A percentile compares a stretch with the other conserved stretches of the same genome.
phyloP scores from a whole-genome alignment of 345 rosid species.

The Eucalyptus fibrosa region DNA sequence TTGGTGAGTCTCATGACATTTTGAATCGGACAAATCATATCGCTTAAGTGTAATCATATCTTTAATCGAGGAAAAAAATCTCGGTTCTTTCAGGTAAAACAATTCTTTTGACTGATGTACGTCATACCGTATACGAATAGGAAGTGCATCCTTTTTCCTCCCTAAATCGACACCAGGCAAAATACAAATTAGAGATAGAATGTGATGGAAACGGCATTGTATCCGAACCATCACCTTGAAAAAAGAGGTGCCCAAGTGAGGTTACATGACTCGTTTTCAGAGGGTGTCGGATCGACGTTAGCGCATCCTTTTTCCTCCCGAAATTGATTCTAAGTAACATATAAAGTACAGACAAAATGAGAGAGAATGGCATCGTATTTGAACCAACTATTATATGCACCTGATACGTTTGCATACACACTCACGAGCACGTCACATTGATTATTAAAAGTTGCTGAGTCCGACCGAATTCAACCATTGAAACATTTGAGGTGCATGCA shows the following conservation, averaged over 20 bases:
- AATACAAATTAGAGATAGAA: not conserved
- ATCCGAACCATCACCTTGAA: not conserved
- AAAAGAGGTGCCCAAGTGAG: not conserved
- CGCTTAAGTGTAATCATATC: not conserved
- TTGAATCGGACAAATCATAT: not conserved
- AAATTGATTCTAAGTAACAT: too few relatives aligned
- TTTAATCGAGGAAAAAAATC: not conserved
- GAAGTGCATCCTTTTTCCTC: not conserved
- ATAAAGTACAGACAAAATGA: too few relatives aligned
- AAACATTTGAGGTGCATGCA: not conserved
- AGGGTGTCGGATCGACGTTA: not conserved
- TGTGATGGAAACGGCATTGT: not conserved
- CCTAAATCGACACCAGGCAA: not conserved
- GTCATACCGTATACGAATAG: not conserved
- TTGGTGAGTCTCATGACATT: not conserved
- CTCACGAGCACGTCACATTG: not conserved
- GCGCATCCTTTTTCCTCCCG: too few relatives aligned
- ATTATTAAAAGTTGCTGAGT: not conserved
- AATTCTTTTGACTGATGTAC: not conserved
- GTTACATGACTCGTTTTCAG: not conserved
- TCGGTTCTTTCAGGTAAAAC: not conserved
- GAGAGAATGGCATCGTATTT: too few relatives aligned
- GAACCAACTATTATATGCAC: not conserved
- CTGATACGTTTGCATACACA: not conserved
- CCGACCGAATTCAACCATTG: not conserved